Base-by-base conservation (phyloP, 2,329 filamentous ascomycete species). In the Myriosclerotinia curreyana region DNA sequence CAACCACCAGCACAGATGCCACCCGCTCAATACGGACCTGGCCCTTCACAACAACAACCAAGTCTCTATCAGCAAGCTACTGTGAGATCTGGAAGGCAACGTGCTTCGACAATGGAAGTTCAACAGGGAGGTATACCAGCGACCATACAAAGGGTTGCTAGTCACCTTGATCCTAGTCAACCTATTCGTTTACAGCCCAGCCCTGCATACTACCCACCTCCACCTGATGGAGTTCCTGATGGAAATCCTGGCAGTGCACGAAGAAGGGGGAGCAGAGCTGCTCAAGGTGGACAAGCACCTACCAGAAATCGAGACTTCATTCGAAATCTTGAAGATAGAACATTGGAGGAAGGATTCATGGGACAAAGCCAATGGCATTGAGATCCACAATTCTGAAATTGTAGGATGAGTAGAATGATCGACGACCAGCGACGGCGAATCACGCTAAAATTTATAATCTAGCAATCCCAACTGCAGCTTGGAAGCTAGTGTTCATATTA, bases 51-150 rank as follows among this genome's bases (percentile, higher is more conserved):
- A 68, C 79, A 79, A 51, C 79, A 79, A 68, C 91, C 92, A 68
- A 89, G 84, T 70, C 79, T 90, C 48, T 90, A 89, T 71, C 83
- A 86, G 53, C 91, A 94, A 78, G 87, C 90, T 65, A 89, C 87
- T 60, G 85, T 91, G 70, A 85, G 92, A 69, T 87, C 88, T 53
- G 89, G 89, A 52, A 86, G 95, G 62, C 94, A 96, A 77, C 87
- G 95, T 66, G 93, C 95, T 49, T 95, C 93, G 52, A 99, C 95
- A 4, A 96, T 98, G 89, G 95, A 98, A 73, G 91, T 95, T 74
- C 91, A 96, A 72, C 90, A 93, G 73, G 93, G 90, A 68, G 94
- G 94, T 2, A 96, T 99, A 65, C 95, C 95, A 6, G 88, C 91
- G 17, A 88, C 93, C 3, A 91, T 99, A 65, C 95, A 99, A 77